These are phyloP conservation scores for Phaeomoniella chlamydospora DNA, from an alignment of 2,329 filamentous ascomycete species.

Conservation along the genomic window DNA sequence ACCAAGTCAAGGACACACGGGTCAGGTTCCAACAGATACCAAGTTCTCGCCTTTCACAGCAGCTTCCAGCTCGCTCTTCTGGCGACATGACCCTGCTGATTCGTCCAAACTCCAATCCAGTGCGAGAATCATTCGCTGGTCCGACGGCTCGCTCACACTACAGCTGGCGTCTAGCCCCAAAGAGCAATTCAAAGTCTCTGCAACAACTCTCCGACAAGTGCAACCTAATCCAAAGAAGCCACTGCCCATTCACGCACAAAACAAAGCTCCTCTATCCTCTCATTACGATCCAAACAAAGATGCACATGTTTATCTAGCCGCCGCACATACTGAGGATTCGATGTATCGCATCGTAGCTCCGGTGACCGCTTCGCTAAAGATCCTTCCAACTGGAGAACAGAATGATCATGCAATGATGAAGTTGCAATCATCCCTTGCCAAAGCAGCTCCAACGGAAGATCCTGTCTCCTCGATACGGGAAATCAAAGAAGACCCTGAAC, in stretches of 20 bases:
- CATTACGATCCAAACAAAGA: conserved; percentile 42
- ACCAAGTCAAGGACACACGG: conserved; percentile 39
- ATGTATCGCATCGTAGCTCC: conserved; percentile 49
- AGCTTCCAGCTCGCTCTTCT: conserved; percentile 49
- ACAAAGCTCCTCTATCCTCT: conserved; percentile 6
- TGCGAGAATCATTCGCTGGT: conserved; percentile 51
- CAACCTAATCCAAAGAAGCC: conserved; percentile 35
- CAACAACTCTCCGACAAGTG: conserved; percentile 36
- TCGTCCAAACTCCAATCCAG: conserved; percentile 44
- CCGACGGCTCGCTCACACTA: conserved; percentile 50
- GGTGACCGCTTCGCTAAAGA: conserved; percentile 43
- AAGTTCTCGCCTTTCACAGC: conserved; percentile 47
- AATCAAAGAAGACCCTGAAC: conserved; percentile 48
- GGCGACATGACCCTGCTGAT: conserved; percentile 49
- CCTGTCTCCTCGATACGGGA: conserved; percentile 9
- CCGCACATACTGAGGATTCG: conserved; percentile 38
- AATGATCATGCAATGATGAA: conserved; percentile 47
- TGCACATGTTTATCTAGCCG: conserved; percentile 49
- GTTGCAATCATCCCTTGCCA: conserved; percentile 45
- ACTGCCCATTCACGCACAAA: conserved; percentile 23
- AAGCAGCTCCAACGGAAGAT: conserved; percentile 40
- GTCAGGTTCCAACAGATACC: conserved; percentile 24
- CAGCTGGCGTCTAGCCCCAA: conserved; percentile 48
- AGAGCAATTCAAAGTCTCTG: conserved; percentile 45
- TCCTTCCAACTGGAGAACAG: conserved; percentile 39